A percentile compares a stretch with the other conserved stretches of the same genome.
These are phyloP conservation scores for Diatrype stigma DNA, from an alignment of 2,329 filamentous ascomycete genomes.

Conservation along the genomic window DNA sequence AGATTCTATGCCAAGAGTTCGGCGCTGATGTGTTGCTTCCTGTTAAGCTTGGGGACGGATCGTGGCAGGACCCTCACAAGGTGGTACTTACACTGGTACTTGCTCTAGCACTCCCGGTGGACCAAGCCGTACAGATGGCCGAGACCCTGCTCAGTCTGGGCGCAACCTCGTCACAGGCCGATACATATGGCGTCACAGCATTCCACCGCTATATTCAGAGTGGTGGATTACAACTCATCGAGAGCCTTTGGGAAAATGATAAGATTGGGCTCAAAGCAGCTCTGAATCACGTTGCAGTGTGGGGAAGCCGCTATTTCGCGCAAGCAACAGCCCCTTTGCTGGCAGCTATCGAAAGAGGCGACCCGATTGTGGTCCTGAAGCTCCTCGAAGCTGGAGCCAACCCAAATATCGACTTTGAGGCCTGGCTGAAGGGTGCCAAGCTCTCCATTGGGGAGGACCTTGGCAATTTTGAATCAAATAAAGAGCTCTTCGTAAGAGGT, in stretches of 20 bases:
- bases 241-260: constrained; percentile 52
- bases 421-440: constrained; percentile 57
- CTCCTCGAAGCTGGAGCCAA: constrained; percentile 62
- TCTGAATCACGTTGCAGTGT: constrained; percentile 59
- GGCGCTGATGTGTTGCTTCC: constrained; percentile 75
- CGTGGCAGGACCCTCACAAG: constrained; percentile 44
- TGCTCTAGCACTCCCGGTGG: constrained; percentile 58
- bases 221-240: constrained; percentile 43
- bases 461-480: constrained; percentile 41
- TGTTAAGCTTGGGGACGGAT: constrained; percentile 57
- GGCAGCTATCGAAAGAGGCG: constrained; percentile 51
- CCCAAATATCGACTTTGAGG: constrained; percentile 56
- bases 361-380: constrained; percentile 50
- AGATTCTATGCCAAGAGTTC: constrained; percentile 65
- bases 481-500: constrained; percentile 40
- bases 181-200: constrained; percentile 58
- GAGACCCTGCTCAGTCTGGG: constrained; percentile 63
- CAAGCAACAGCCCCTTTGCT: constrained; percentile 48
- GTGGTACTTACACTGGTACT: constrained; percentile 69
- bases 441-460: constrained; percentile 36
- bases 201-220: constrained; percentile 61
- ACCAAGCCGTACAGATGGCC: constrained; percentile 62
- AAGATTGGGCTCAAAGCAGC: constrained; percentile 56
- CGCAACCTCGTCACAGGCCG: constrained; percentile 69
- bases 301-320: constrained; percentile 28